Base-by-base conservation (phyloP, 2,329 filamentous ascomycete species). In the Metarhizium brunneum region DNA sequence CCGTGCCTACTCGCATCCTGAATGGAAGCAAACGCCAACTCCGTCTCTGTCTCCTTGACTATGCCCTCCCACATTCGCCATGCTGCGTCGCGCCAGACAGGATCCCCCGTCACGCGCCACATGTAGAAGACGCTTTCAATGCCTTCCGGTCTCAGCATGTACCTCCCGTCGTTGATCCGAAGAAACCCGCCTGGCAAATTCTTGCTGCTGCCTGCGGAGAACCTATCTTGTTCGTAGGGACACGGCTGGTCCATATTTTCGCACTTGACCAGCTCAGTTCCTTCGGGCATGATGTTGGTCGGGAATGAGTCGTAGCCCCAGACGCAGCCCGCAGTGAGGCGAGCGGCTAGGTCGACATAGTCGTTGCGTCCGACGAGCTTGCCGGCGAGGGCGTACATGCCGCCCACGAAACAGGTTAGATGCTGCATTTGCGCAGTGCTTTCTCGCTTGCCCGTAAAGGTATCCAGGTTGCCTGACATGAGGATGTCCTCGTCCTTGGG, bases 321-420 rank as follows among this genome's bases (percentile, higher is more conserved):
- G 20, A 78, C 71, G 60, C 80, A 82, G 45, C 80, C 79, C 25
- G 75, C 71, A 1, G 79, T 73, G 18, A 82, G 71, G 47, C 73
- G 73, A 8, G 70, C 69, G n/a, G 72, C 79, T 16, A 76, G 64
- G 48, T 72, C 67, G 53, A 82, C 66, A 58, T 80, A 72, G 63
- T 78, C 73, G 3, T 68, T 65, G 18, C 71, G 69, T 1, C 71
- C 66, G 56, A 88, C 81, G 30, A 90, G 72, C 57, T 78, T 81
- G 1, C 86, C 83, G 1, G 81, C 84, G 40, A 91, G 76, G 1
- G 76, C 86, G 49, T 88, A 84, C 74, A 87, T 84, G 10, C 86
- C 87, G 6, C 87, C 87, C 3, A 81, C 74, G 64, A 88, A 91
- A 68, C 87, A 91, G 3, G 80, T 78, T 2, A 89, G 73, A 65